Base-by-base conservation (phyloP, 2,329 filamentous ascomycete species). In the Knufia fluminis region DNA sequence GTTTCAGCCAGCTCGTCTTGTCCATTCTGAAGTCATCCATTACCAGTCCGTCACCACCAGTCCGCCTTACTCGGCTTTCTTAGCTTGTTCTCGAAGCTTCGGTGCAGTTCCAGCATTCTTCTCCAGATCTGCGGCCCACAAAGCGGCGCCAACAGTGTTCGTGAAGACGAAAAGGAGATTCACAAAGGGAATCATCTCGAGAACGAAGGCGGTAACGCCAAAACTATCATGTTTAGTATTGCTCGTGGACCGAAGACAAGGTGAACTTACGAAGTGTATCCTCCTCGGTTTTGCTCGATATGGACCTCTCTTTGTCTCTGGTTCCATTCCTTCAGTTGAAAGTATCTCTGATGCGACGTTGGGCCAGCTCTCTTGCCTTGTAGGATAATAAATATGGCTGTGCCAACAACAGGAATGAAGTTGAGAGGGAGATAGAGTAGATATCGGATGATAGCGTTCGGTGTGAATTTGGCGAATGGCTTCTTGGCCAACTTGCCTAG, bases 61-160 rank as follows among this genome's bases (percentile, higher is more conserved):
- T 40, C 8, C 22, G 16, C 19, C 3, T 53, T 55, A 65, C 43
- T 64, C 54, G 12, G 58, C 62, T 51, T 63, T 66, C 54, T 60
- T 62, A 7, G 57, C 59, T 51, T 63, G 52, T 35, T 65, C 62
- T 23, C 57, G 53, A 36, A 65, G 52, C 7, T 51, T 54, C 23
- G 64, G 56, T 24, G 62, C 58, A 22, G 62, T 65, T 2, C 50
- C 57, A 31, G 57, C 56, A 55, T 53, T 59, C 49, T 66, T 69
- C 65, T 94, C 88, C 51, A 94, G 78, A 65, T 94, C 89, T 16
- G 87, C 86, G 35, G 91, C 90, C 89, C 89, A 96, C n/a, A 97
- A 71, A 6, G 91, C 91, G 48, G 90, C 91, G 6, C 89, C 91
- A 51, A 94, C 88, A 1, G 86, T 85, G 65, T 95, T 96, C 14